Evolutionary conservation across 441 rosid species (phyloP).

Genomic region (Isatis lusitanica): DNA sequence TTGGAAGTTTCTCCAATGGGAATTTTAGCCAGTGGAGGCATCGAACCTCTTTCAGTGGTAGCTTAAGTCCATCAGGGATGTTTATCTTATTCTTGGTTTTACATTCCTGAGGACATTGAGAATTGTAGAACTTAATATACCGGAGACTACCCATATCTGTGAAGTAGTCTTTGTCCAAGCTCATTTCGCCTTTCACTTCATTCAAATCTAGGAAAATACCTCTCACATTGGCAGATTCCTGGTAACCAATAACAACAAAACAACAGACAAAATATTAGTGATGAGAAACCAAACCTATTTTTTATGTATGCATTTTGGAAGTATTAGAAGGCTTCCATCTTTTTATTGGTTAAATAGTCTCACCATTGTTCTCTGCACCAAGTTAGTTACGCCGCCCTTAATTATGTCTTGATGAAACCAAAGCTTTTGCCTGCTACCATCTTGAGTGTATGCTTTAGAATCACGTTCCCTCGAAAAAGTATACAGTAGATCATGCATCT

Average conservation of each 20-base stretch:
- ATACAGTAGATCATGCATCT: slow-evolving; percentile 15
- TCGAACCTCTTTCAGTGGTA: neutral
- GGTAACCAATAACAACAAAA: neutral
- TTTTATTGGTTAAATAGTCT: too few relatives aligned
- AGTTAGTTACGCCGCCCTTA: neutral
- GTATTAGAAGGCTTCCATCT: too few relatives aligned
- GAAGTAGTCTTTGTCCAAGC: neutral
- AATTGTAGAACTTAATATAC: neutral
- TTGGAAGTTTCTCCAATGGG: neutral
- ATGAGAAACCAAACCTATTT: too few relatives aligned
- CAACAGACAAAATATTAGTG: neutral
- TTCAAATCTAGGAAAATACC: neutral
- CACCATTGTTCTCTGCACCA: neutral
- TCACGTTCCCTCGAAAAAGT: neutral
- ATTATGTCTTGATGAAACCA: neutral
- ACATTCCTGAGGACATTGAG: neutral
- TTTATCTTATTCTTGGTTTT: neutral
- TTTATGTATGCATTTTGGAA: too few relatives aligned
- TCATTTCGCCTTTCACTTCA: neutral
- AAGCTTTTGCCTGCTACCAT: neutral
- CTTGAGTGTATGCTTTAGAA: neutral
- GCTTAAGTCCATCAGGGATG: neutral
- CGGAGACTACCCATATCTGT: neutral
- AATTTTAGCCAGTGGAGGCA: slow-evolving; percentile 3
- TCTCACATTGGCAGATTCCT: neutral